Base-by-base conservation (phyloP, 352 stramenopile species). In the Globisporangium middletonii region DNA sequence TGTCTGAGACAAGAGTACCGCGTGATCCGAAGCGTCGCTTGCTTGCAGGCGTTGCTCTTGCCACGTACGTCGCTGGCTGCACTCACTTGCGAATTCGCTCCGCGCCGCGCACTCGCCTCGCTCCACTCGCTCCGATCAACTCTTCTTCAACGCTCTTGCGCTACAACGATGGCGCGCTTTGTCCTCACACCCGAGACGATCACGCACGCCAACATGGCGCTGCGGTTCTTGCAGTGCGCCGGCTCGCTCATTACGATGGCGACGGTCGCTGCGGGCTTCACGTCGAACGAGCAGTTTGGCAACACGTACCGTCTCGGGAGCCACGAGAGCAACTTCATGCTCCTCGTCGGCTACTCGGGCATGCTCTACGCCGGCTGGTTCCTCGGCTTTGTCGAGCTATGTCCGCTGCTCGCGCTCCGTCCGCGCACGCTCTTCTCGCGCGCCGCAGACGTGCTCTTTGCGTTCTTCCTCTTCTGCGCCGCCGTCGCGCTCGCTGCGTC, bases 381-480 rank as follows among this genome's bases (percentile, higher is more conserved):
- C 43, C 42, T 69, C 26, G 33, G 70, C 49, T 45, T 77, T 15
- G 62, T 72, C 16, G 60, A 83, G 37, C 43, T 80, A 3, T 71
- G 75, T 47, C 65, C 62, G 7, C 45, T 79, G 43, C 61, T 68
- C 6, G 43, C 45, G 30, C 28, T 62, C 2, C 64, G 73, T 28
- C 73, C 73, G 30, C 49, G 55, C 41, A 47, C 63, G 23, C 28
- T 63, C 15, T 30, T 82, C 27, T 68, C 65, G 7, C 71, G 66
- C 45, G 19, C 35, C 15, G 44, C 68, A 19, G 74, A 87, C 46
- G 37, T 5, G 30, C 38, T 75, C 0, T 28, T 83, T 19, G 54
- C 58, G 16, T 19, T 67, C 18, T 41, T 77, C 15, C 63, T 70
- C 19, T 43, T 84, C 9, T 61, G 28, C 42, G 64, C 64, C 8